Conservation (phyloP, 352 stramenopile genomes). For the Phytopythium helicoides region DNA sequence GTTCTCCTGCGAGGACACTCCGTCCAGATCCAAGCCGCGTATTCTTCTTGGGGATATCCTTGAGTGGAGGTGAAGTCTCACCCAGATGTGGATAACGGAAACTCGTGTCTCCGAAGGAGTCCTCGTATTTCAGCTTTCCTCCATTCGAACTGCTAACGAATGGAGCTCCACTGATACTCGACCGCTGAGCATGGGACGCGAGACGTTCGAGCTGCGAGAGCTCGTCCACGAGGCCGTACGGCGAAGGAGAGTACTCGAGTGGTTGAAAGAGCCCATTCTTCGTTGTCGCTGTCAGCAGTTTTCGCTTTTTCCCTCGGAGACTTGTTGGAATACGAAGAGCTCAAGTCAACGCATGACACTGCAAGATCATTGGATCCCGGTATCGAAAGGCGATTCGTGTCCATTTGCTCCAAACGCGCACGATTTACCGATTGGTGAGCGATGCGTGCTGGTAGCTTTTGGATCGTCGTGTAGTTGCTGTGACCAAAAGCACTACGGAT, state of each 20-base stretch:
- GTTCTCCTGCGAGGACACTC: background rate
- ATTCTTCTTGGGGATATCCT: constrained; percentile 68
- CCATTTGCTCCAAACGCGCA: constrained; percentile 71
- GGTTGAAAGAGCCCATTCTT: constrained; percentile 73
- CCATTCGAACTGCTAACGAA: constrained; percentile 56
- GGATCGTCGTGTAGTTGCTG: constrained; percentile 64
- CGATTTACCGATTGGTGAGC: constrained; percentile 60
- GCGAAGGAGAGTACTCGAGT: constrained; percentile 78
- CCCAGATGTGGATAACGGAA: constrained; percentile 69
- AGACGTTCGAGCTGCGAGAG: constrained; percentile 66
- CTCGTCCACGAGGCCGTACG: constrained; percentile 59
- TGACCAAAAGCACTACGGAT: constrained; percentile 74
- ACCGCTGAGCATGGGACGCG: constrained; percentile 61
- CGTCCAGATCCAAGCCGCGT: constrained; percentile 9
- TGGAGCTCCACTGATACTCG: constrained; percentile 64
- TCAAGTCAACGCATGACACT: background rate
- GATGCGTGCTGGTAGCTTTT: constrained; percentile 56
- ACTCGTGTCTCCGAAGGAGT: constrained; percentile 53
- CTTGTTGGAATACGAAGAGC: background rate
- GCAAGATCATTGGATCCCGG: constrained; percentile 2
- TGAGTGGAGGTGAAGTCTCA: constrained; percentile 53
- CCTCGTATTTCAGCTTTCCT: constrained; percentile 67
- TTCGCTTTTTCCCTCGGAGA: constrained; percentile 1
- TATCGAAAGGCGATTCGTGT: constrained; percentile 61
- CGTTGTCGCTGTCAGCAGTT: constrained; percentile 27